A percentile compares a stretch with the other conserved stretches of the same genome.
These are phyloP conservation scores for Drechslerella dactyloides DNA, from an alignment of 2,329 filamentous ascomycete genomes.

Conservation along the genomic window DNA sequence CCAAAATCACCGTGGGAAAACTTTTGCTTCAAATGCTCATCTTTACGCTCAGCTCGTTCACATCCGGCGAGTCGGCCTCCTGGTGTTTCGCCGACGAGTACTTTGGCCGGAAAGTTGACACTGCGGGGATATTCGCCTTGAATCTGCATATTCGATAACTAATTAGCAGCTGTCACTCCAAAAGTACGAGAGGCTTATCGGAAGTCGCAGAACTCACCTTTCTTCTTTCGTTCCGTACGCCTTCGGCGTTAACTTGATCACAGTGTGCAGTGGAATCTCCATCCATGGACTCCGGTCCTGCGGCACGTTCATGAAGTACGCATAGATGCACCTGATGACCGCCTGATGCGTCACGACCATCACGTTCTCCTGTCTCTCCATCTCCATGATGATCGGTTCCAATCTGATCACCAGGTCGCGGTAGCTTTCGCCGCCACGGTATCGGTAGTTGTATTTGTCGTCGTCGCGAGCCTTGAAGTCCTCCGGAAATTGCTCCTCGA, in stretches of 20 bases:
- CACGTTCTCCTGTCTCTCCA: conserved; percentile 94
- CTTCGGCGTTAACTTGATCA: conserved; percentile 94
- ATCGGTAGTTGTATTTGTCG: conserved; percentile 98
- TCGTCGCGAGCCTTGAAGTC: conserved; percentile 95
- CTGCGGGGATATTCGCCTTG: conserved; percentile 89
- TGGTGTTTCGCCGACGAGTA: conserved; percentile 91
- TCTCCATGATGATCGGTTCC: conserved; percentile 99
- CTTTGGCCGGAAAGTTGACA: conserved; percentile 95
- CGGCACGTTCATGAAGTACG: conserved; percentile 97
- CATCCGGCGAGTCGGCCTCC: conserved; percentile 57
- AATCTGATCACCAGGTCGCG: conserved; percentile 96
- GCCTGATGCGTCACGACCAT: conserved; percentile 98
- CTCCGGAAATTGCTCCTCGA: conserved; percentile 86
- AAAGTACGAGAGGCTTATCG: not conserved
- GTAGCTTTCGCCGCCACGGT: conserved; percentile 93
- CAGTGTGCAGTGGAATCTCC: conserved; percentile 93
- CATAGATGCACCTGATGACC: conserved; percentile 94
- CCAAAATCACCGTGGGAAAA: conserved; percentile 1
- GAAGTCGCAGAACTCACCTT: conserved; percentile 62
- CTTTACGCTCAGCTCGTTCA: conserved; percentile 48
- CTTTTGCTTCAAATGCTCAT: conserved; percentile 35
- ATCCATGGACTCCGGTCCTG: conserved; percentile 96
- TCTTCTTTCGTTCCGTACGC: conserved; percentile 93
- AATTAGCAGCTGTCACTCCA: not conserved
- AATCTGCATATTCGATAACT: conserved; percentile 48